Conservation (phyloP, 495 filamentous ascomycete species). For the Aspergillus funiculosus region DNA sequence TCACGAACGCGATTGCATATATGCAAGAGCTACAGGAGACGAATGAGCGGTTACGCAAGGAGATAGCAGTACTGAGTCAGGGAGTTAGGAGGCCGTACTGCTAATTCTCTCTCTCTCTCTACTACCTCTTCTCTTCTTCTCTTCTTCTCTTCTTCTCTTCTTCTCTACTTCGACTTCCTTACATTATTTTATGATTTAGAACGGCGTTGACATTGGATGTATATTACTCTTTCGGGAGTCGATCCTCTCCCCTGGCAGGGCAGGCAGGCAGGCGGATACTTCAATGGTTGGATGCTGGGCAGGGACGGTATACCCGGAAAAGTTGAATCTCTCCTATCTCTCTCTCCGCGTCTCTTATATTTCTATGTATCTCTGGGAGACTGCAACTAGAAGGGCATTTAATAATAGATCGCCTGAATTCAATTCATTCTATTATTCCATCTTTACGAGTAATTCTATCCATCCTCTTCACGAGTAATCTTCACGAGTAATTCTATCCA, state of each 20-base stretch:
- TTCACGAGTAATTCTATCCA: too few relatives aligned
- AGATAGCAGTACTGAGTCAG: constrained; percentile 34
- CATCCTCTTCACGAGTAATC: too few relatives aligned
- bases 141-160: background rate
- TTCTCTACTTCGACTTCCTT: background rate
- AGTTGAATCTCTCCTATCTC: background rate
- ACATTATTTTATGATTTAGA: background rate
- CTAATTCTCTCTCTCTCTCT: background rate
- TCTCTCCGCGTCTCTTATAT: constrained; percentile 1
- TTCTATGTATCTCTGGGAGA: too few relatives aligned
- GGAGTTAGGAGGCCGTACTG: constrained; percentile 1
- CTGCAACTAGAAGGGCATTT: too few relatives aligned
- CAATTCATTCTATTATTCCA: too few relatives aligned
- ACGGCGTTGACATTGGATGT: background rate
- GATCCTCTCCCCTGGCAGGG: background rate
- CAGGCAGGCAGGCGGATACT: too few relatives aligned
- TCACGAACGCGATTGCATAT: constrained; percentile 66
- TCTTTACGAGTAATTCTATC: too few relatives aligned
- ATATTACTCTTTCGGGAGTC: background rate
- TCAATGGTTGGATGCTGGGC: too few relatives aligned
- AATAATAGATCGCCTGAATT: too few relatives aligned
- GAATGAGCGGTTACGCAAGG: constrained; percentile 36
- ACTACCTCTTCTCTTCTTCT: background rate
- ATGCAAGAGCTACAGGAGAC: constrained; percentile 50
- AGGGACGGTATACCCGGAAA: constrained; percentile 7